Evolutionary conservation across 495 filamentous ascomycete genomes (phyloP).

Genomic region (Oleoguttula mirabilis): DNA sequence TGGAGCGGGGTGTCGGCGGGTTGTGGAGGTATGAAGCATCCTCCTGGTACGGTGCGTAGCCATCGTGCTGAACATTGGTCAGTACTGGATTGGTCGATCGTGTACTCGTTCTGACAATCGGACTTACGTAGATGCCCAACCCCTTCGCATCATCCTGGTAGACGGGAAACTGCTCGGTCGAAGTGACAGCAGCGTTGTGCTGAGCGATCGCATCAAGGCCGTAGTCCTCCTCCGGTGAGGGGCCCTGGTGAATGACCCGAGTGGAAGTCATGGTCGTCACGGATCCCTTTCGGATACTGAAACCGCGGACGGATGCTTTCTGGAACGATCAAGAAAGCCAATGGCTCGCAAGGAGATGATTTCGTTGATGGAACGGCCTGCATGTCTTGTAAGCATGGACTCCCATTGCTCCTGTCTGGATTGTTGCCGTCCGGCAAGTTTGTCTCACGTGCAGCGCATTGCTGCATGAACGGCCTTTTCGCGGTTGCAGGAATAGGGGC

Average conservation of each 20-base stretch:
- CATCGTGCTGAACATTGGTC: conserved; percentile 3
- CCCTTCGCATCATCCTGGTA: conserved; percentile 15
- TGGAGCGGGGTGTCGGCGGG: conserved; percentile 31
- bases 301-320: no score
- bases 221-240: conserved; percentile 10
- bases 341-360: not conserved
- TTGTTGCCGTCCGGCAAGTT: conserved; percentile 9
- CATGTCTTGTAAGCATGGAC: conserved; percentile 20
- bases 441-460: conserved; percentile 10
- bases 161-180: conserved; percentile 11
- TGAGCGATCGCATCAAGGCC: conserved; percentile 14
- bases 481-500: not conserved
- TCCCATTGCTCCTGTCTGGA: conserved; percentile 2
- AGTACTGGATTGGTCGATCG: not conserved
- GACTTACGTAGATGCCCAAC: conserved; percentile 17
- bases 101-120: not conserved
- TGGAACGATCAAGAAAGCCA: not conserved
- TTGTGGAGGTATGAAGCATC: conserved; percentile 19
- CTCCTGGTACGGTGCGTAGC: conserved; percentile 8
- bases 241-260: conserved; percentile 1
- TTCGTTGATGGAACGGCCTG: conserved; percentile 9
- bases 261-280: conserved; percentile 13
- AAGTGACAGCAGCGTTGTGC: conserved; percentile 11
- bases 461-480: conserved; percentile 10
- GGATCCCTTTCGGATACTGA: no score